Conservation (phyloP, 1,139 yeast species). For the Geotrichum europaeum region DNA sequence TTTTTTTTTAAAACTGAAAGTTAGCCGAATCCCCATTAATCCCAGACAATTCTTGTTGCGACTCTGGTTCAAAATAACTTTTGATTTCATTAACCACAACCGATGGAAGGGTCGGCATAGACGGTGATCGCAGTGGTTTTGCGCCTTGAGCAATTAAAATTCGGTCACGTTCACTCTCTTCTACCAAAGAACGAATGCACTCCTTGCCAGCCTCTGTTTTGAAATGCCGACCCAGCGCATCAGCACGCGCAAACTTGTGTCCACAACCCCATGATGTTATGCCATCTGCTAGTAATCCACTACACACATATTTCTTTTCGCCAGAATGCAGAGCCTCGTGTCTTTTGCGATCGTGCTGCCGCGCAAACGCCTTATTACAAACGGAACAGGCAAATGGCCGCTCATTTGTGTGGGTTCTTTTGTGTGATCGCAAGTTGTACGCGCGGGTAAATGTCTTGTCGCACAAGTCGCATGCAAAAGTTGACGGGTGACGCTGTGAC, state of each 20-base stretch:
- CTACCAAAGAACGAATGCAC: constrained; percentile 69
- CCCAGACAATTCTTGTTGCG: neutral
- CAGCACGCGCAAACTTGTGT: constrained; percentile 88
- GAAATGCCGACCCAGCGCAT: constrained; percentile 89
- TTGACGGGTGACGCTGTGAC: constrained; percentile 65
- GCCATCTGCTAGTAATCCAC: constrained; percentile 62
- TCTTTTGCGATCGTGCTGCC: constrained; percentile 90
- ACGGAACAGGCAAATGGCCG: constrained; percentile 80
- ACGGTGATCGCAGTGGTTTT: neutral
- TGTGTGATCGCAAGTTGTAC: constrained; percentile 84
- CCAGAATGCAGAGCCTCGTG: constrained; percentile 94
- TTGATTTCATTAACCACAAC: neutral
- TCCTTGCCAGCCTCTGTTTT: constrained; percentile 87
- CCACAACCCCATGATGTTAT: constrained; percentile 80
- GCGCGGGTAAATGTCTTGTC: constrained; percentile 87
- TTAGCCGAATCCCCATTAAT: neutral
- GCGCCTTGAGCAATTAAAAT: neutral
- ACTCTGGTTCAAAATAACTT: neutral
- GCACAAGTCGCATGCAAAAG: constrained; percentile 78
- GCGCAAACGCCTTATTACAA: constrained; percentile 91
- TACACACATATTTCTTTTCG: constrained; percentile 79
- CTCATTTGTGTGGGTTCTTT: constrained; percentile 91
- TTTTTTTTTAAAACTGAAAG: neutral
- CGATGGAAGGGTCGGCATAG: neutral
- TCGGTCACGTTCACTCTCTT: constrained; percentile 49